phyloP scores from a whole-genome alignment of 495 filamentous ascomycete genomes.

The Oidiodendron maius region DNA sequence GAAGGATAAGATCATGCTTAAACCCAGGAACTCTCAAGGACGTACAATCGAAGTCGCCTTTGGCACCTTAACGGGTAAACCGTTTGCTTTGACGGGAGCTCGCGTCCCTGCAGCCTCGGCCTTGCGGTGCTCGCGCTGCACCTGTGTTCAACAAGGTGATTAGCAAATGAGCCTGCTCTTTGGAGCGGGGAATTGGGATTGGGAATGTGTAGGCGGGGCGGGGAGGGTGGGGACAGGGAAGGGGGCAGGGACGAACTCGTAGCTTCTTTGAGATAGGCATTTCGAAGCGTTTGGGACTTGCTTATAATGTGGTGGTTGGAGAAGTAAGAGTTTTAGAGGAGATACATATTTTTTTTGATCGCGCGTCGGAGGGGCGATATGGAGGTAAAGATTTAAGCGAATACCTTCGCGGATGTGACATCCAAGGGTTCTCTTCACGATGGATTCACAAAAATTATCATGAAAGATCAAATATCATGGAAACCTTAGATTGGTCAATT shows the following conservation, averaged over 20 bases:
- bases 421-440: too few species aligned
- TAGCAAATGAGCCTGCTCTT: too few species aligned
- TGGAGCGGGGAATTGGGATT: too few species aligned
- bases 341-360: too few species aligned
- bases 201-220: background rate
- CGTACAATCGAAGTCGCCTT: conserved; percentile 32
- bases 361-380: background rate
- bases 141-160: conserved; percentile 9
- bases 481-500: too few species aligned
- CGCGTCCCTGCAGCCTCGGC: conserved; percentile 34
- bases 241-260: conserved; percentile 10
- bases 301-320: background rate
- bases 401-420: too few species aligned
- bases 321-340: background rate
- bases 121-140: conserved; percentile 35
- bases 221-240: background rate
- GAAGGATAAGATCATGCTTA: conserved; percentile 1
- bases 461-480: too few species aligned
- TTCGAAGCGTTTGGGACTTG: conserved; percentile 1
- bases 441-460: too few species aligned
- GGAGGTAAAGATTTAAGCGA: background rate
- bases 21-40: conserved; percentile 3
- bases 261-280: conserved; percentile 28
- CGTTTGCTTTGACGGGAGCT: conserved; percentile 32
- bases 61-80: conserved; percentile 31